phyloP scores from a whole-genome alignment of 805 yeast species.

The Suhomyces tanzawaensis region DNA sequence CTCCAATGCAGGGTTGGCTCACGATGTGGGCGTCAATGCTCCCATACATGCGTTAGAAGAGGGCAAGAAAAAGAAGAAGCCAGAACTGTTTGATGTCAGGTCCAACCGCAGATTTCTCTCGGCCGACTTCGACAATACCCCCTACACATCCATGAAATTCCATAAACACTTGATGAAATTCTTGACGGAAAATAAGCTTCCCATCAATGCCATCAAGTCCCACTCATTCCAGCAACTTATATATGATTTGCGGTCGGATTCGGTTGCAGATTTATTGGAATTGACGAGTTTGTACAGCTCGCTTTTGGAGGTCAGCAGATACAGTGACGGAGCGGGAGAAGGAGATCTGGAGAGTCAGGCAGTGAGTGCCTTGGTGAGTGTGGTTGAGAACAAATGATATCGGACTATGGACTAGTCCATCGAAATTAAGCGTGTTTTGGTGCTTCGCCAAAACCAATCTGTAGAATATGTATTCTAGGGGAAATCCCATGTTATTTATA shows the following conservation, averaged over 20 bases:
- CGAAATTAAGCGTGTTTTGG: no score
- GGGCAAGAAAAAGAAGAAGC: conserved; percentile 6
- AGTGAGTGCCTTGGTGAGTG: conserved; percentile 12
- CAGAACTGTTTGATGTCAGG: not conserved
- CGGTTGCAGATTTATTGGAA: conserved; percentile 46
- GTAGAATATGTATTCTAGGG: no score
- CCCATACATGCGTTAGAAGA: conserved; percentile 2
- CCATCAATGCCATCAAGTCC: conserved; percentile 47
- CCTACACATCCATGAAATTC: conserved; percentile 46
- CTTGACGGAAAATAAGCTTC: conserved; percentile 50
- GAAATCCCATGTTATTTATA: no score
- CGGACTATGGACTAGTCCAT: no score
- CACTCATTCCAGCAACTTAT: conserved; percentile 51
- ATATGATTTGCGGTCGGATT: conserved; percentile 48
- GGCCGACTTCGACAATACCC: conserved; percentile 37
- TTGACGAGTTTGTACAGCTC: conserved; percentile 44
- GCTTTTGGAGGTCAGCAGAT: conserved; percentile 33
- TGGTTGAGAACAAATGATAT: conserved; percentile 9
- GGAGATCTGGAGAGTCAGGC: conserved; percentile 10
- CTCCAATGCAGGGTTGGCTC: not conserved
- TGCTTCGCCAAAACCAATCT: no score
- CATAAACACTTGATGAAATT: conserved; percentile 52
- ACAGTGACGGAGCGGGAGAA: conserved; percentile 4
- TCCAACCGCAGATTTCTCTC: conserved; percentile 17
- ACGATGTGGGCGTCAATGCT: conserved; percentile 10